Evolutionary conservation across 768 basidiomycete genomes (phyloP), one percentile per base, ranked within the genome.

Genomic region (Lactarius akahatsu): DNA sequence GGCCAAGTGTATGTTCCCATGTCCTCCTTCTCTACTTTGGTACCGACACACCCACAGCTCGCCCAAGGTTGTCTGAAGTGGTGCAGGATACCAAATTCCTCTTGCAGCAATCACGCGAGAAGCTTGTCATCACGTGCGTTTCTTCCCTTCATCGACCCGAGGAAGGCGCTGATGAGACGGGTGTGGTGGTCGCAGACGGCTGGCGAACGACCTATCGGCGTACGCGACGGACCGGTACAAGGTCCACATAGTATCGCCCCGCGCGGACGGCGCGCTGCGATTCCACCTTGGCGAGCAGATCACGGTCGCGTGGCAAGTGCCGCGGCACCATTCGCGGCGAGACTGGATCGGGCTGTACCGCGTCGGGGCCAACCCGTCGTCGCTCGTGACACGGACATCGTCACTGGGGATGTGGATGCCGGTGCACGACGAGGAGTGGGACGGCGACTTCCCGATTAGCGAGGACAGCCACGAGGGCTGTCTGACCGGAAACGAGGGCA

Each of bases 261-360:
- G 80, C 69, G 73, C 80, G 13, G 82, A 82, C 11, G 83, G 85
- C 7, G 71, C 79, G 8, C 79, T 80, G 30, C 83, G 85, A 4
- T 98, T 90, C 83, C 90, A 93, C 74, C 85, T 98, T 57, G 97
- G 97, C 40, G 93, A 98, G 75, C 88, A 91, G 1, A 94, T 99
- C 71, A 82, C 77, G 2, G 82, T 99, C 56, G 83, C 84, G 57
- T 98, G 96, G 96, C 85, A 87, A 70, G 96, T 92, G 1, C 96
- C 96, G 1, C 77, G 80, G 41, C 83, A 86, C 62, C 96, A 98
- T 74, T 96, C 95, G 15, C 83, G 92, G 15, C 86, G 87, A 71
- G 97, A 99, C 75, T 98, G 97, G 97, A 91, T 99, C 72, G 97
- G 96, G 16, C 85, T 98, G 30, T 94, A 94, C 74, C 83, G 89